These are phyloP conservation scores for Xylaria sp. DNA, from an alignment of 2,329 filamentous ascomycete species.

Conservation along the genomic window DNA sequence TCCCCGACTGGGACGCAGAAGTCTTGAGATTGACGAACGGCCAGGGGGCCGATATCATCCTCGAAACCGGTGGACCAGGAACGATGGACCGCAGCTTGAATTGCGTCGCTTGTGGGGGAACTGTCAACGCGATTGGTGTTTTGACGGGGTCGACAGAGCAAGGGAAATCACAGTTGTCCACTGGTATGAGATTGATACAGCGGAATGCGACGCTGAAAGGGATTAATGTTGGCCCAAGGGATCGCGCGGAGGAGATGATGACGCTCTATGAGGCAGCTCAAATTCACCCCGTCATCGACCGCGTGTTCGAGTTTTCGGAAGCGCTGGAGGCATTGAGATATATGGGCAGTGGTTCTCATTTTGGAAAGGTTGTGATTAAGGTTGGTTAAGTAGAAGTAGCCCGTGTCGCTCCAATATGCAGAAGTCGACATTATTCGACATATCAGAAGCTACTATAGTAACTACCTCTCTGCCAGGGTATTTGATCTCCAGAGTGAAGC, in stretches of 20 bases:
- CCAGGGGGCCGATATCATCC: neutral
- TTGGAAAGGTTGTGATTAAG: neutral
- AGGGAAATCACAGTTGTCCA: neutral
- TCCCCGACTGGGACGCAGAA: neutral
- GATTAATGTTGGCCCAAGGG: neutral
- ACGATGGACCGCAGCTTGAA: neutral
- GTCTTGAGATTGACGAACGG: neutral
- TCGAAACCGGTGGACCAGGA: neutral
- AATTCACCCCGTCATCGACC: slow-evolving; percentile 8
- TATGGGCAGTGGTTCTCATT: slow-evolving; percentile 1
- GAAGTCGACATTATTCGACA: neutral
- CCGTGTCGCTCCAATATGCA: neutral
- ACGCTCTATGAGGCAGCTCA: neutral
- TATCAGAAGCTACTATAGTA: too few species aligned
- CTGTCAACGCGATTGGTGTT: neutral
- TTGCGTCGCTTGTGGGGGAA: neutral
- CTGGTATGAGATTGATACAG: neutral
- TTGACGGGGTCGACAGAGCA: neutral
- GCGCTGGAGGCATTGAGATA: slow-evolving; percentile 6
- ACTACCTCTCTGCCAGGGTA: neutral
- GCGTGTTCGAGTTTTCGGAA: slow-evolving; percentile 10
- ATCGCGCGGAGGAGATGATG: slow-evolving; percentile 23
- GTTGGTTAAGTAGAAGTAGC: neutral
- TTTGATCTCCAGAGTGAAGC: neutral
- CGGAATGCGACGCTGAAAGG: neutral